phyloP scores from a whole-genome alignment of 1,284 basidiomycete genomes.

The Moesziomyces antarcticus region DNA sequence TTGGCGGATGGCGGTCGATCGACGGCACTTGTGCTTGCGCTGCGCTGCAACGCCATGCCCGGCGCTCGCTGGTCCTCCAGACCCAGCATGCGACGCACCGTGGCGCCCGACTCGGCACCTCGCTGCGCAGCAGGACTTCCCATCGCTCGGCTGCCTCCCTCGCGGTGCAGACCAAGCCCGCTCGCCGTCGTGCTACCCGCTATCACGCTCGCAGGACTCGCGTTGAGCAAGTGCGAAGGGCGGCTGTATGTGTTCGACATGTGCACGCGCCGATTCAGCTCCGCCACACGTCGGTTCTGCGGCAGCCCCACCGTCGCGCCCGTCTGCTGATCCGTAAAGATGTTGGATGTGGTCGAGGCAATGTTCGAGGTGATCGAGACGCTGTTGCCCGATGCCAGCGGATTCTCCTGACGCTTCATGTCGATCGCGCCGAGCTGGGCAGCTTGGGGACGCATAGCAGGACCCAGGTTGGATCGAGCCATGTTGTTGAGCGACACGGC shows the following conservation, averaged over 20 bases:
- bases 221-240: constrained; percentile 17
- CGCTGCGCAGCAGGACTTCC: constrained; percentile 19
- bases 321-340: constrained; percentile 45
- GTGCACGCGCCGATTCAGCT: constrained; percentile 56
- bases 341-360: constrained; percentile 82
- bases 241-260: constrained; percentile 34
- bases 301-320: constrained; percentile 36
- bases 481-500: constrained; percentile 82
- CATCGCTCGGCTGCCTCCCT: constrained; percentile 23
- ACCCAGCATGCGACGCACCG: constrained; percentile 59
- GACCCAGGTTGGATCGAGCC: constrained; percentile 68
- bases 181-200: constrained; percentile 39
- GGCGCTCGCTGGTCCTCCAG: constrained; percentile 26
- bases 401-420: constrained; percentile 44
- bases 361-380: constrained; percentile 89
- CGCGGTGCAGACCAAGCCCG: constrained; percentile 42
- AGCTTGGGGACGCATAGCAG: constrained; percentile 18
- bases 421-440: constrained; percentile 24
- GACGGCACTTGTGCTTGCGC: constrained; percentile 48
- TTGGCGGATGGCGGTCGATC: constrained; percentile 72
- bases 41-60: constrained; percentile 25
- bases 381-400: constrained; percentile 75
- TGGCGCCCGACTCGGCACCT: constrained; percentile 32
- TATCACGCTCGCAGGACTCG: constrained; percentile 47
- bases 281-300: constrained; percentile 54